These are phyloP conservation scores for Penicillium sp. DNA, from an alignment of 2,329 filamentous ascomycete genomes.

Conservation along the genomic window DNA sequence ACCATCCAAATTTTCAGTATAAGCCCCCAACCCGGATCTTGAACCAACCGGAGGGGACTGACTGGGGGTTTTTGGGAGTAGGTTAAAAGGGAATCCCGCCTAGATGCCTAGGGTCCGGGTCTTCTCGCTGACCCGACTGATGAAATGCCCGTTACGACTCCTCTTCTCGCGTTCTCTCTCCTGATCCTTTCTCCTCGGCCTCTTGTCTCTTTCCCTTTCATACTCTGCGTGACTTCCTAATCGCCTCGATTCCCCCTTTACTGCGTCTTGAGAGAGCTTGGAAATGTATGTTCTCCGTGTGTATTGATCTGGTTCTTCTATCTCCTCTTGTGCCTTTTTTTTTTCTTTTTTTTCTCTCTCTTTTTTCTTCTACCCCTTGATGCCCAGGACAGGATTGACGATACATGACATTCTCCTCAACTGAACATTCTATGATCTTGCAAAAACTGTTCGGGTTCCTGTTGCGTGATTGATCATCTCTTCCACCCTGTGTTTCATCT, in stretches of 20 bases:
- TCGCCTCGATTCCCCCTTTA: slow-evolving; percentile 2
- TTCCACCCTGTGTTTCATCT: no score
- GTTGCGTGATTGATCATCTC: no score
- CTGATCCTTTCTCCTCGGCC: background rate
- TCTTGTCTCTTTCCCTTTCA: slow-evolving; percentile 1
- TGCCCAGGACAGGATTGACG: slow-evolving; percentile 13
- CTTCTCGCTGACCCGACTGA: slow-evolving; percentile 13
- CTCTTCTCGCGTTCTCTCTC: background rate
- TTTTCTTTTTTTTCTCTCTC: slow-evolving; percentile 1
- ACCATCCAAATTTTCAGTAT: slow-evolving; percentile 29
- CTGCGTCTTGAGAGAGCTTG: slow-evolving; percentile 1
- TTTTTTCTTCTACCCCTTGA: slow-evolving; percentile 10
- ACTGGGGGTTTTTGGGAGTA: slow-evolving; percentile 37
- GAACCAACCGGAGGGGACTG: slow-evolving; percentile 36
- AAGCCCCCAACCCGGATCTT: slow-evolving; percentile 30
- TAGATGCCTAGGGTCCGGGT: slow-evolving; percentile 8
- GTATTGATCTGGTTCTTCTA: slow-evolving; percentile 5
- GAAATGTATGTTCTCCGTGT: slow-evolving; percentile 8
- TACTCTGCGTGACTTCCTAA: slow-evolving; percentile 3
- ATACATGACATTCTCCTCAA: background rate
- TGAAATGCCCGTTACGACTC: slow-evolving; percentile 20
- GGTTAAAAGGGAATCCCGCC: slow-evolving; percentile 23
- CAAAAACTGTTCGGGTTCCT: no score
- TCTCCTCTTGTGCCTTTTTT: slow-evolving; percentile 1
- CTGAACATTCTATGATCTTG: no score